Evolutionary conservation across 352 stramenopile genomes (phyloP).

Genomic region (Globisporangium carolinianum): DNA sequence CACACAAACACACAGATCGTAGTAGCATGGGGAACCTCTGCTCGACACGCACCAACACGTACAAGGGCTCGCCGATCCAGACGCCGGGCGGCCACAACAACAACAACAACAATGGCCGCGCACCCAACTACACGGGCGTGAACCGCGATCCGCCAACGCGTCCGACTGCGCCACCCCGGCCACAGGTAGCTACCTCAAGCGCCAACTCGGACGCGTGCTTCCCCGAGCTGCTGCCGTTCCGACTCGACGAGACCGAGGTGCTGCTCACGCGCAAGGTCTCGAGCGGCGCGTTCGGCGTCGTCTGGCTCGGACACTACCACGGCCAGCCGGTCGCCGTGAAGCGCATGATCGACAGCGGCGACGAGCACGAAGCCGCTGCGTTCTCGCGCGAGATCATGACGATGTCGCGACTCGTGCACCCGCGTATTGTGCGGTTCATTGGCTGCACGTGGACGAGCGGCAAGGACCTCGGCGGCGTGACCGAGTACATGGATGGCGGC

Average conservation of each 20-base stretch:
- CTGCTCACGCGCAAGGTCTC: constrained; percentile 79
- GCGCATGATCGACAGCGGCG: constrained; percentile 79
- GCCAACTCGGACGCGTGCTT: constrained; percentile 41
- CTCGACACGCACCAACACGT: constrained; percentile 1
- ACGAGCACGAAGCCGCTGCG: constrained; percentile 39
- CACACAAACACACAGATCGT: background rate
- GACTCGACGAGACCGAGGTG: constrained; percentile 78
- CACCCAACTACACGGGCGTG: background rate
- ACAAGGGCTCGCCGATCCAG: constrained; percentile 7
- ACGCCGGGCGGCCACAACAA: constrained; percentile 4
- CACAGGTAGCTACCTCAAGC: constrained; percentile 19
- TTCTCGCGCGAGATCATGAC: constrained; percentile 80
- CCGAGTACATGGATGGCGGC: constrained; percentile 84
- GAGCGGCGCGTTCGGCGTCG: constrained; percentile 72
- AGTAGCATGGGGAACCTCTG: constrained; percentile 10
- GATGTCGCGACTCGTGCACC: constrained; percentile 74
- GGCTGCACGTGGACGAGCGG: constrained; percentile 77
- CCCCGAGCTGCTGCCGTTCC: constrained; percentile 61
- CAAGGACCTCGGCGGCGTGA: constrained; percentile 70
- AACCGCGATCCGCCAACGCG: constrained; percentile 2
- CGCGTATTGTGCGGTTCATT: constrained; percentile 84
- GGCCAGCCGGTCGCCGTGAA: constrained; percentile 81
- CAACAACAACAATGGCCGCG: constrained; percentile 1
- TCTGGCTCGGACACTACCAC: constrained; percentile 85
- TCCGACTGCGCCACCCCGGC: background rate